Percentiles rank a stretch among this genome's conserved stretches.
phyloP scores from a whole-genome alignment of 2,329 filamentous ascomycete genomes.

The Sporothrix pallida region DNA sequence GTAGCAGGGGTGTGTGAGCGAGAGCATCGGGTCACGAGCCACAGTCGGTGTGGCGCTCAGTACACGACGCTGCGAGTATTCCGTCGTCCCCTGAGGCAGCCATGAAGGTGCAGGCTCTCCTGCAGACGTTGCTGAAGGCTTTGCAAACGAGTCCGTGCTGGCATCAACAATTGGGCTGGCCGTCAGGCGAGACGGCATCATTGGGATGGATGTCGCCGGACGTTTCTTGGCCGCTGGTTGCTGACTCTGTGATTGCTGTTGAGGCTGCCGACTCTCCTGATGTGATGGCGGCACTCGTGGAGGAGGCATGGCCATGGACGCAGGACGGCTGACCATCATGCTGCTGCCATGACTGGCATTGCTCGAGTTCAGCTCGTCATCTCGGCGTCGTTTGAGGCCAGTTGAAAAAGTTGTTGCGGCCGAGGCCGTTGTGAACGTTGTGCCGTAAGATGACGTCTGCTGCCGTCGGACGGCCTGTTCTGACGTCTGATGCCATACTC shows the following conservation, averaged over 20 bases:
- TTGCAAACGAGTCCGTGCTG: not conserved
- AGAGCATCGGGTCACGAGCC: constrained; percentile 60
- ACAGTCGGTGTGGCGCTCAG: constrained; percentile 61
- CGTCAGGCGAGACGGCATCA: constrained; percentile 38
- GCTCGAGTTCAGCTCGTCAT: not conserved
- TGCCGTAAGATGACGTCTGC: constrained; percentile 7
- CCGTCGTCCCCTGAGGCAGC: constrained; percentile 53
- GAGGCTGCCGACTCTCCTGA: not conserved
- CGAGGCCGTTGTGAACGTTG: constrained; percentile 18
- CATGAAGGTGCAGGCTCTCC: constrained; percentile 38
- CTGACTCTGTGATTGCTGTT: not conserved
- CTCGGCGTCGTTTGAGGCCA: constrained; percentile 32
- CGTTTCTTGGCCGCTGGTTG: not conserved
- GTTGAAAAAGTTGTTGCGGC: constrained; percentile 15
- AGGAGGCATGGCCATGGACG: not conserved
- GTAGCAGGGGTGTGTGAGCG: constrained; percentile 67
- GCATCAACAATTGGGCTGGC: constrained; percentile 39
- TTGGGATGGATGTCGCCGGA: constrained; percentile 7
- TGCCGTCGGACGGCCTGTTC: constrained; percentile 34
- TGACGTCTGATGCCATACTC: constrained; percentile 38
- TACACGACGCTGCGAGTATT: constrained; percentile 62
- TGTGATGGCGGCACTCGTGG: not conserved
- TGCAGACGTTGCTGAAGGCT: constrained; percentile 7
- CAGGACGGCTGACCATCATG: not conserved
- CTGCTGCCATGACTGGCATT: not conserved